Evolutionary conservation across 140 eudicot genomes (phyloP).

Genomic region (Ambrosia hybrid): DNA sequence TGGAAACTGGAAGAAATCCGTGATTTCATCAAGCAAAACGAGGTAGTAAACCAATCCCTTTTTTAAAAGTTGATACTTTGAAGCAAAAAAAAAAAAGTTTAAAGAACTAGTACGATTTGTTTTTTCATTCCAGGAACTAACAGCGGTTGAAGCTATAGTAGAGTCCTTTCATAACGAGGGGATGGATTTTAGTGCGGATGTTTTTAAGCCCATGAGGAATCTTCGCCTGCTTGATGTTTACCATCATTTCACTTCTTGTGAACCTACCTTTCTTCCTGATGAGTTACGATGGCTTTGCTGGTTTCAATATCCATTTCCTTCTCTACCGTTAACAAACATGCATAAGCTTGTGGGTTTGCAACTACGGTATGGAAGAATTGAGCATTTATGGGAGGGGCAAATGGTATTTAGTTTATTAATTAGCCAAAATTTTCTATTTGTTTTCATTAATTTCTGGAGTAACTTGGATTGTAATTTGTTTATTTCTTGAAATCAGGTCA

Average conservation of each 20-base stretch:
- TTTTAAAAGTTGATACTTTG: neutral
- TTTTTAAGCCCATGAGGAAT: neutral
- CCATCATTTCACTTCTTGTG: neutral
- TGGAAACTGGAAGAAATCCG: neutral
- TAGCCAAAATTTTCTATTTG: neutral
- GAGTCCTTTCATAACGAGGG: neutral
- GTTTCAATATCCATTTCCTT: neutral
- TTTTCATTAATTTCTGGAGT: neutral
- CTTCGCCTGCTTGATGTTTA: constrained; percentile 1
- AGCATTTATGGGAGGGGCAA: neutral
- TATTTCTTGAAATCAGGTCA: neutral
- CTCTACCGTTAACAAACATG: neutral
- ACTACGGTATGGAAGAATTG: neutral
- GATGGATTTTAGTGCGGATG: neutral
- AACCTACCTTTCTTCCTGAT: constrained; percentile 13
- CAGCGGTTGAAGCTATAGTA: constrained; percentile 2
- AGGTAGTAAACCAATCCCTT: neutral
- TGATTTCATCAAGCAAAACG: neutral
- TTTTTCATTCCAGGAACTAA: neutral
- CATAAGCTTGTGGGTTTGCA: constrained; percentile 15
- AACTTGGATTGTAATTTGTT: neutral
- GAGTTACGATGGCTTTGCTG: constrained; percentile 16
- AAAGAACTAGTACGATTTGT: neutral
- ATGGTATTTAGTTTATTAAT: neutral
- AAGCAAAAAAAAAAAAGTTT: neutral